phyloP scores from a whole-genome alignment of 2,329 filamentous ascomycete genomes.

The Fusarium armeniacum region DNA sequence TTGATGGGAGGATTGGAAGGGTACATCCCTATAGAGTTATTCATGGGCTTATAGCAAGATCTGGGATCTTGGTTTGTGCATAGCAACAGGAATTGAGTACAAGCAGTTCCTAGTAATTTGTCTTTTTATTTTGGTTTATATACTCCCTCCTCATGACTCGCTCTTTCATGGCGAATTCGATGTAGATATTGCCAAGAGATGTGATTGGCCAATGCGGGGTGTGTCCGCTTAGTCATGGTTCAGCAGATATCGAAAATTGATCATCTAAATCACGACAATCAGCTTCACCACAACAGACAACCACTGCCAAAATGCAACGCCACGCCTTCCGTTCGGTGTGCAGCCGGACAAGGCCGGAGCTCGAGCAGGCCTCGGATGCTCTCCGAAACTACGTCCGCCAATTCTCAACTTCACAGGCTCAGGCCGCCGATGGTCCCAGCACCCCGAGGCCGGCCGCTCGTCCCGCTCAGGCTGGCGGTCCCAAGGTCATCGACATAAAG shows the following conservation, averaged over 20 bases:
- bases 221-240: conserved; percentile 45
- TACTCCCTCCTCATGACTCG: conserved; percentile 7
- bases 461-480: conserved; percentile 35
- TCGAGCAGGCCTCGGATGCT: conserved; percentile 51
- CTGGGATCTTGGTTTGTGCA: conserved; percentile 44
- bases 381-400: conserved; percentile 54
- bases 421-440: conserved; percentile 49
- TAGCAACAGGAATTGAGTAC: conserved; percentile 40
- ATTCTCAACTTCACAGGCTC: conserved; percentile 58
- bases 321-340: conserved; percentile 57
- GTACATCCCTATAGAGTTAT: conserved; percentile 36
- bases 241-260: conserved; percentile 44
- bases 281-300: conserved; percentile 39
- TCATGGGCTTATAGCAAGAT: conserved; percentile 40
- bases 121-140: conserved; percentile 15
- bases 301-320: conserved; percentile 54
- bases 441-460: conserved; percentile 46
- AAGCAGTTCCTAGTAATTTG: conserved; percentile 40
- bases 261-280: conserved; percentile 20
- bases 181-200: conserved; percentile 6
- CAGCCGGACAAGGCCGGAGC: conserved; percentile 54
- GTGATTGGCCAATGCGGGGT: conserved; percentile 41
- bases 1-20: conserved; percentile 28
- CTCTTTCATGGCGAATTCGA: background rate
- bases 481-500: conserved; percentile 58